Conservation (phyloP, 2,329 filamentous ascomycete species). For the Diaporthe helianthi region DNA sequence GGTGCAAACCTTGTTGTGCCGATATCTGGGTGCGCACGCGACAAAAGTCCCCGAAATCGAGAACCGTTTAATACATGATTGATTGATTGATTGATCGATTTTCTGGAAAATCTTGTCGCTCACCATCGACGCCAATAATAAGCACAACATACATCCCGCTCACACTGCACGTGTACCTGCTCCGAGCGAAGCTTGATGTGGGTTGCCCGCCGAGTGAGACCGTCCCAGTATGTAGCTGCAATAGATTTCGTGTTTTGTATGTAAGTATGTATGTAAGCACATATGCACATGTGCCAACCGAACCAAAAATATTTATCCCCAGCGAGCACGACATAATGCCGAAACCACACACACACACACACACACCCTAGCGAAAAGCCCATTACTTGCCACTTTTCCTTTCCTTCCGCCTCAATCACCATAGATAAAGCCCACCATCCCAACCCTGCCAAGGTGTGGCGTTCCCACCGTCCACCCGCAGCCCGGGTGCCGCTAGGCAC, state of each 20-base stretch:
- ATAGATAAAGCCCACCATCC: slow-evolving; percentile 11
- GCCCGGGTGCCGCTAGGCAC: background rate
- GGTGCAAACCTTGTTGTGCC: background rate
- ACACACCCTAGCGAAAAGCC: background rate
- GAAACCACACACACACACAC: background rate
- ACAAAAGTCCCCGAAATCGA: background rate
- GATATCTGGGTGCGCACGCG: background rate
- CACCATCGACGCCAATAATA: background rate
- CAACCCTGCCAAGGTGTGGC: slow-evolving; percentile 9
- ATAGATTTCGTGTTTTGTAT: background rate
- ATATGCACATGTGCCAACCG: background rate
- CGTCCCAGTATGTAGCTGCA: slow-evolving; percentile 6
- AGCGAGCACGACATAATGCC: background rate
- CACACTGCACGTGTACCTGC: background rate
- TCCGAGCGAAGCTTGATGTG: background rate
- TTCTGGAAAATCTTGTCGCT: background rate
- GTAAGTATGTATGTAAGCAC: background rate
- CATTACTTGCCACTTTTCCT: background rate
- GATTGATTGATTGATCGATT: too few species aligned
- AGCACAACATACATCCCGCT: slow-evolving; percentile 9
- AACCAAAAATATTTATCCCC: background rate
- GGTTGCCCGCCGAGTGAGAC: background rate
- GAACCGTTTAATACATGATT: too few species aligned
- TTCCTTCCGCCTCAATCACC: background rate
- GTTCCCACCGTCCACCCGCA: background rate